A percentile compares a stretch with the other conserved stretches of the same genome.
phyloP scores from a whole-genome alignment of 2,329 filamentous ascomycete genomes.

The Beauveria rudraprayagi region DNA sequence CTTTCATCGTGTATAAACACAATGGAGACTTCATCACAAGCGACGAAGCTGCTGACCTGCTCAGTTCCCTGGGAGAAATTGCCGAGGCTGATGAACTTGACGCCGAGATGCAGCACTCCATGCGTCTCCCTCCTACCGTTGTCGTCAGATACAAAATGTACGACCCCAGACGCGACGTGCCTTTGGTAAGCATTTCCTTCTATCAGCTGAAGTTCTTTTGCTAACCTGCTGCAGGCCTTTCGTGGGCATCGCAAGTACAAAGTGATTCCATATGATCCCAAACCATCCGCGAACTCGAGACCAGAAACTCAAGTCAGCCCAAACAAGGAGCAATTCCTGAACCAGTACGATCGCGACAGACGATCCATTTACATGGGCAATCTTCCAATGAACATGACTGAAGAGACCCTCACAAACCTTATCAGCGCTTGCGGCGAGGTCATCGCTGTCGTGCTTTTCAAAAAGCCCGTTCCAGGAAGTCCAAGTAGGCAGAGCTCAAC shows the following conservation, averaged over 20 bases:
- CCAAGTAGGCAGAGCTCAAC: constrained; percentile 9
- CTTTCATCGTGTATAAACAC: constrained; percentile 38
- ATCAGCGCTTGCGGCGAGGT: constrained; percentile 32
- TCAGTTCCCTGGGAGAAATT: constrained; percentile 38
- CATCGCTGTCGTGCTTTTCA: constrained; percentile 19
- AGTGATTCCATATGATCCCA: constrained; percentile 21
- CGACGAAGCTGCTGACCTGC: constrained; percentile 35
- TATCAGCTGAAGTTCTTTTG: neutral
- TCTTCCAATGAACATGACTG: constrained; percentile 30
- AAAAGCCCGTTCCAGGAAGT: constrained; percentile 17
- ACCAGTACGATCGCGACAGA: constrained; percentile 34
- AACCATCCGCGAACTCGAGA: constrained; percentile 15
- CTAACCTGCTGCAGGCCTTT: constrained; percentile 21
- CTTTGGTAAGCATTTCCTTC: constrained; percentile 31
- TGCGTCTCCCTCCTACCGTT: constrained; percentile 31
- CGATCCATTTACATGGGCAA: constrained; percentile 42
- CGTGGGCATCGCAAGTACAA: constrained; percentile 17
- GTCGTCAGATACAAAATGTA: constrained; percentile 44
- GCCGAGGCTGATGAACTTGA: constrained; percentile 29
- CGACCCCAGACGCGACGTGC: constrained; percentile 41
- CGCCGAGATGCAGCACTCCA: constrained; percentile 22
- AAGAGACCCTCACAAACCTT: constrained; percentile 28
- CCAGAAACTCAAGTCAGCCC: constrained; percentile 12
- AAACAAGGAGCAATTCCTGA: constrained; percentile 15
- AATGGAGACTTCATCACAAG: constrained; percentile 28